Evolutionary conservation across 306 rosid genomes (phyloP), one percentile per base, ranked within the genome.

Genomic region (Trifolium fragiferum): DNA sequence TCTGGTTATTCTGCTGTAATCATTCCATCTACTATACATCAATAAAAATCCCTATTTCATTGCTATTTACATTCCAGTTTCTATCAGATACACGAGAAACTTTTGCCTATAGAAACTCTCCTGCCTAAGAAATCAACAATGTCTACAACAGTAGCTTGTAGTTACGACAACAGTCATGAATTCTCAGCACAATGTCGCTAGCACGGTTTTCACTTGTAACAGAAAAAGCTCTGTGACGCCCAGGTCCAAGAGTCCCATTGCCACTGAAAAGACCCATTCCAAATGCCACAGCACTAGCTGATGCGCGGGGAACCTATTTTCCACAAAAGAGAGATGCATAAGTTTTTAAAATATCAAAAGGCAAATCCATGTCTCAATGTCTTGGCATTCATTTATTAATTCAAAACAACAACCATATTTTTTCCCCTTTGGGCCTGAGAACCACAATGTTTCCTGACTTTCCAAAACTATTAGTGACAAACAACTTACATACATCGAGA

Each of bases 221-320:
- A 25, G 98, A 75, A 87, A 94, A 94, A 67, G 97, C 98, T 82
- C 91, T 89, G 49, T 88, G 85, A 47, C 50, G 63, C 40, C 89
- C 96, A 41, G 85, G 83, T 66, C 98, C 98, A 75, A 94, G 97
- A 76, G 77, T 88, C 82, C 97, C 98, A 80, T 77, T 88, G 35
- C 91, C 91, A 49, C 78, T 77, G 59, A 91, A 92, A 76, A 94
- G 84, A 76, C 93, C 98, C 90, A 94, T 90, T 38, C 98, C 98
- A 83, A 90, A 94, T 83, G 97, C 93, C 77, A 94, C 97, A 47
- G 97, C 98, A 84, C 98, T 91, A 70, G 98, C 97, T 32, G 96
- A 87, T n/a, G 98, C 96, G 70, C 97, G 91, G 46, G 96, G 90
- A 77, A 91, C 70, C 98, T 94, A 80, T 74, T 83, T 81, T 16